These are phyloP conservation scores for Tremella fuciformis DNA, from an alignment of 768 basidiomycete genomes.

Conservation along the genomic window DNA sequence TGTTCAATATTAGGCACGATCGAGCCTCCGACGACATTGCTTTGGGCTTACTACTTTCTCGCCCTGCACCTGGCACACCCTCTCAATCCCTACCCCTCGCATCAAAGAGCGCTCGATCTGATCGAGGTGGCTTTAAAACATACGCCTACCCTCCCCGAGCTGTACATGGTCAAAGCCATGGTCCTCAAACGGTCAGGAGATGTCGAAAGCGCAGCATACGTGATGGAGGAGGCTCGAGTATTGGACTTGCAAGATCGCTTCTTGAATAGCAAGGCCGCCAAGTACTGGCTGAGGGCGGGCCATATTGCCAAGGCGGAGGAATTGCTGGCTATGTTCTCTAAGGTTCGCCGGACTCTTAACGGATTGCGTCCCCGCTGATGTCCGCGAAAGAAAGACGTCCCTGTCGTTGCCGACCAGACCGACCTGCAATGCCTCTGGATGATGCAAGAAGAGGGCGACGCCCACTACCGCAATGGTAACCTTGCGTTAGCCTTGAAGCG, in stretches of 20 bases:
- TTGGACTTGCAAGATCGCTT: constrained; percentile 94
- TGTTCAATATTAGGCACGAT: constrained; percentile 36
- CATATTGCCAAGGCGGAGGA: constrained; percentile 70
- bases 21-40: constrained; percentile 73
- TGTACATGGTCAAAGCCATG: constrained; percentile 76
- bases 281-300: constrained; percentile 82
- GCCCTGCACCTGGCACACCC: constrained; percentile 67
- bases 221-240: constrained; percentile 73
- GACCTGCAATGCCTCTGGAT: constrained; percentile 95
- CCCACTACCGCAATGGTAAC: constrained; percentile 64
- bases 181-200: constrained; percentile 85
- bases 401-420: constrained; percentile 74
- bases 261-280: constrained; percentile 87
- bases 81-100: constrained; percentile 37
- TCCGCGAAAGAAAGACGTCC: constrained; percentile 71
- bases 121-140: constrained; percentile 69
- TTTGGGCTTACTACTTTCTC: constrained; percentile 95
- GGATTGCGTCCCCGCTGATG: constrained; percentile 1
- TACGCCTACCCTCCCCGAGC: constrained; percentile 90
- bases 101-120: constrained; percentile 52
- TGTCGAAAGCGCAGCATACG: constrained; percentile 65
- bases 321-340: constrained; percentile 83
- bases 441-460: constrained; percentile 74
- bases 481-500: constrained; percentile 78
- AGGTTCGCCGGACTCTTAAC: constrained; percentile 56